Conservation (phyloP, 352 stramenopile genomes). For the Elongisporangium anandrum region DNA sequence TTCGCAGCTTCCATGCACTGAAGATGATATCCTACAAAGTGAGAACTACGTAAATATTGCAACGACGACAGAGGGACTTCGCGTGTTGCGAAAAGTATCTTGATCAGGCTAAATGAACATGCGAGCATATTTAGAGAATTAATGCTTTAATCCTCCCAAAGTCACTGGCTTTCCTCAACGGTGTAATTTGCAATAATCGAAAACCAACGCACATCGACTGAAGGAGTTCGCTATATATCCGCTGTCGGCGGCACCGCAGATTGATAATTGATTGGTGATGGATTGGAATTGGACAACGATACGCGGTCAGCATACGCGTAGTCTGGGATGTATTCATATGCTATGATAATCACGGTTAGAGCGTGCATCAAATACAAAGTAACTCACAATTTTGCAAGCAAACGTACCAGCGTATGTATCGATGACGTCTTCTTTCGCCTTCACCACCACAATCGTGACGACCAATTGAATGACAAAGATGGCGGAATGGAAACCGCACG, state of each 20-base stretch:
- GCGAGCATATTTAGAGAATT: neutral
- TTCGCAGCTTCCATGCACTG: conserved; percentile 24
- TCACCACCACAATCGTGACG: conserved; percentile 57
- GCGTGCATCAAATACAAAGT: conserved; percentile 1
- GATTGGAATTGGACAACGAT: conserved; percentile 29
- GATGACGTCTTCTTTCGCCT: conserved; percentile 81
- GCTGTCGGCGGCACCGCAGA: conserved; percentile 59
- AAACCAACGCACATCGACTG: neutral
- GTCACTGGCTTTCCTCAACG: too few species aligned
- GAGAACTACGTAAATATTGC: conserved; percentile 47
- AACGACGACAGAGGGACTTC: conserved; percentile 33
- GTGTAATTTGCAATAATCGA: neutral
- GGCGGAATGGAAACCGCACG: conserved; percentile 37
- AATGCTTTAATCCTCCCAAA: neutral
- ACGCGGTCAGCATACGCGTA: conserved; percentile 35
- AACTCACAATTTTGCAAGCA: neutral
- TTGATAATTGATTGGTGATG: conserved; percentile 59
- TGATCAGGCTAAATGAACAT: neutral
- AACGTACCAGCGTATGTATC: conserved; percentile 73
- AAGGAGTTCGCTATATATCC: conserved; percentile 8
- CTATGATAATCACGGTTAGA: conserved; percentile 12
- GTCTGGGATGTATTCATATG: conserved; percentile 83
- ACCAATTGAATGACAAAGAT: conserved; percentile 63
- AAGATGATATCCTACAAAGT: conserved; percentile 21
- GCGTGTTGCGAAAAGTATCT: conserved; percentile 56